A percentile compares a stretch with the other conserved stretches of the same genome.
Conservation (phyloP, 1,139 yeast species). For the Blastobotrys ciferrii region DNA sequence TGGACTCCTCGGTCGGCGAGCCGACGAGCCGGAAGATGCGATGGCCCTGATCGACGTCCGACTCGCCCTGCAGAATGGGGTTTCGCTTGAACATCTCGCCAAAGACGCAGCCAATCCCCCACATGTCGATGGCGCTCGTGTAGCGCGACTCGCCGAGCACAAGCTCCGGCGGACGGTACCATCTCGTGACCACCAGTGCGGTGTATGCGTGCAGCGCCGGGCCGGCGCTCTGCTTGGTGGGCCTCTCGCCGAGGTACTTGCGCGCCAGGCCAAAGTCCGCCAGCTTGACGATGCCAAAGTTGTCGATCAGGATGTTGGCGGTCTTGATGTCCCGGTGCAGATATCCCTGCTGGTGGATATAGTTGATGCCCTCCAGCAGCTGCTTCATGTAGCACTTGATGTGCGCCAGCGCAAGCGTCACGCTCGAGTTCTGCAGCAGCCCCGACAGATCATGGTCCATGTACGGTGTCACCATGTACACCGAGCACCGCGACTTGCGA, state of each 20-base stretch:
- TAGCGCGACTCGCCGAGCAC: conserved; percentile 73
- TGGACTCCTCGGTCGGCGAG: conserved; percentile 61
- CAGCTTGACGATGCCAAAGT: conserved; percentile 70
- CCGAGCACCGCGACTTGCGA: conserved; percentile 39
- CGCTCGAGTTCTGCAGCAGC: conserved; percentile 78
- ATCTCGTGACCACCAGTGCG: conserved; percentile 88
- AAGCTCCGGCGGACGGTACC: conserved; percentile 96
- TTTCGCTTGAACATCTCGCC: conserved; percentile 81
- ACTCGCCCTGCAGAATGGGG: conserved; percentile 82
- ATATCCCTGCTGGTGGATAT: conserved; percentile 62
- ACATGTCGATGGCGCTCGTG: conserved; percentile 87
- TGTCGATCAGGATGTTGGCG: conserved; percentile 82
- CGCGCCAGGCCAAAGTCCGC: conserved; percentile 97
- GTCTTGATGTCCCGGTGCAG: conserved; percentile 94
- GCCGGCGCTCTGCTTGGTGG: conserved; percentile 61
- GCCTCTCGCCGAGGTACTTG: conserved; percentile 66
- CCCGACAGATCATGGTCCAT: conserved; percentile 95
- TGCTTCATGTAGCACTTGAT: conserved; percentile 85
- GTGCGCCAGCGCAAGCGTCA: conserved; percentile 58
- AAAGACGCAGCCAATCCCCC: conserved; percentile 98
- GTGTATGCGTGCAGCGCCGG: conserved; percentile 65
- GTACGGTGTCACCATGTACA: conserved; percentile 89
- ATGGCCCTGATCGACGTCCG: conserved; percentile 90
- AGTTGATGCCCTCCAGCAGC: conserved; percentile 73
- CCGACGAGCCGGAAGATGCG: conserved; percentile 79